Conservation (phyloP, 2,329 filamentous ascomycete genomes). For the Endoconidiophora laricicola region DNA sequence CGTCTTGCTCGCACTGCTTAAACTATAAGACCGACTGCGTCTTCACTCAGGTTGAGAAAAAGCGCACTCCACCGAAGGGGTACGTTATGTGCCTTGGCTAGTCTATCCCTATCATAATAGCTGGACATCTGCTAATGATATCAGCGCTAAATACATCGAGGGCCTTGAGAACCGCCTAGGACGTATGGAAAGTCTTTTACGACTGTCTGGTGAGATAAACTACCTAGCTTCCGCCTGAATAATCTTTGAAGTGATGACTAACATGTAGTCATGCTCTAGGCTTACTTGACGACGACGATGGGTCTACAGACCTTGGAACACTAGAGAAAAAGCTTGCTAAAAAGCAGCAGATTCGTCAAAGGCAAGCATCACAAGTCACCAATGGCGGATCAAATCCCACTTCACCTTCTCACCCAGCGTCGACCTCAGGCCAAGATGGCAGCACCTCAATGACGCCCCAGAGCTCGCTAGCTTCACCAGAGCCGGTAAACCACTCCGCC, state of each 20-base stretch:
- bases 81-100: constrained; percentile 25
- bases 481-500: constrained; percentile 20
- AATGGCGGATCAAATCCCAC: constrained; percentile 32
- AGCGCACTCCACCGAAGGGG: constrained; percentile 93
- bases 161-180: constrained; percentile 84
- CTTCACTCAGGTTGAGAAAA: constrained; percentile 98
- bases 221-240: background rate
- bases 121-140: background rate
- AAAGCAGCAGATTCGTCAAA: constrained; percentile 28
- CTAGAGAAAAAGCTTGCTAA: constrained; percentile 61
- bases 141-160: constrained; percentile 91
- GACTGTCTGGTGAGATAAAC: constrained; percentile 48
- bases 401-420: constrained; percentile 31
- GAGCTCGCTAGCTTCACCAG: constrained; percentile 39
- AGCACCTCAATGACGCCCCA: constrained; percentile 30
- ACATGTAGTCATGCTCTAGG: constrained; percentile 25
- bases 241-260: no score
- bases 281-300: constrained; percentile 67
- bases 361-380: constrained; percentile 24
- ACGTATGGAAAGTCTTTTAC: constrained; percentile 87
- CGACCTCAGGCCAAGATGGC: constrained; percentile 20
- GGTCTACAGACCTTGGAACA: constrained; percentile 71
- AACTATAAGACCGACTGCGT: constrained; percentile 98
- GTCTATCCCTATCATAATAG: background rate
- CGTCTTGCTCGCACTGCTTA: constrained; percentile 84